Evolutionary conservation across 345 rosid species (phyloP).

Genomic region (Camelina neglecta): DNA sequence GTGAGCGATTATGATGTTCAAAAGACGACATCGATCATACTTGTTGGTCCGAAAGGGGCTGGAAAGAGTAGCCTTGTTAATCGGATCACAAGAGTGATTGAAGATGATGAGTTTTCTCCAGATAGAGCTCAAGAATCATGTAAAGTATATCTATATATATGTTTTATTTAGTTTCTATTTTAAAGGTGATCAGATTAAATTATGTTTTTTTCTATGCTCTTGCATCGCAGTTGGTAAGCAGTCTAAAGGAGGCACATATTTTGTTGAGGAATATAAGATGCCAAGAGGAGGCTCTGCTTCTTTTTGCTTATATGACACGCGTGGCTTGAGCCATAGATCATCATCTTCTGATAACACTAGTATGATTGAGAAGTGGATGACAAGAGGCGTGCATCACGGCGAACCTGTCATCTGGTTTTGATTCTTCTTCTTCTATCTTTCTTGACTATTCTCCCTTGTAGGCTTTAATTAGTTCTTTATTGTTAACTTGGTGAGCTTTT

Average conservation of each 20-base stretch:
- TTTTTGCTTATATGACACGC: slow-evolving; percentile 74
- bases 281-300: slow-evolving; percentile 66
- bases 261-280: slow-evolving; percentile 73
- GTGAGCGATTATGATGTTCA: slow-evolving; percentile 57
- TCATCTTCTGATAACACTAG: slow-evolving; percentile 45
- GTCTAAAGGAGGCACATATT: slow-evolving; percentile 65
- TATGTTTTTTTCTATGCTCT: neutral
- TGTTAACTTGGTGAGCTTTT: slow-evolving; percentile 20
- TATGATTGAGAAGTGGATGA: slow-evolving; percentile 66
- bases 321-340: slow-evolving; percentile 52
- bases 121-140: slow-evolving; percentile 90
- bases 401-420: slow-evolving; percentile 62
- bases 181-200: neutral
- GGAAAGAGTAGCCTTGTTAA: slow-evolving; percentile 91
- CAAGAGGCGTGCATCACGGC: slow-evolving; percentile 64
- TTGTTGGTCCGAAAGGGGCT: slow-evolving; percentile 80
- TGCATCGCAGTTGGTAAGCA: slow-evolving; percentile 51
- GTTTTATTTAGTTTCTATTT: neutral
- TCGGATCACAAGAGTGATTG: slow-evolving; percentile 65
- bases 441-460: neutral
- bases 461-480: neutral
- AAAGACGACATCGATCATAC: slow-evolving; percentile 56
- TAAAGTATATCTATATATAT: slow-evolving; percentile 27
- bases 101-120: slow-evolving; percentile 59
- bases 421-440: neutral